A percentile compares a stretch with the other conserved stretches of the same genome.
Evolutionary conservation across 2,329 filamentous ascomycete species (phyloP).

Genomic region (Thyridium curvatum): DNA sequence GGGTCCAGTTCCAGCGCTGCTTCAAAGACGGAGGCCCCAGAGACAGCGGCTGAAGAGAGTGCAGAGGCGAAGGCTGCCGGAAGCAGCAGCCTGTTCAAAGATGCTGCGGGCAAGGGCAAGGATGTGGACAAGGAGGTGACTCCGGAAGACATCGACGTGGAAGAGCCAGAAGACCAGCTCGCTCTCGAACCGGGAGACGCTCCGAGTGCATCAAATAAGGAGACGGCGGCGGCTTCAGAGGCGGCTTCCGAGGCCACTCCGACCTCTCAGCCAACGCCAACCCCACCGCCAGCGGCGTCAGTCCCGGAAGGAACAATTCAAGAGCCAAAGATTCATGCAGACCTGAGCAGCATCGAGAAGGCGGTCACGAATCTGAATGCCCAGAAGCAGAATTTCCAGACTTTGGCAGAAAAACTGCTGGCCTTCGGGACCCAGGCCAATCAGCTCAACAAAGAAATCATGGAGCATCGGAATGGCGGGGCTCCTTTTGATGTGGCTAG

Average conservation of each 20-base stretch:
- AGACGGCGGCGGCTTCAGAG: slow-evolving; percentile 7
- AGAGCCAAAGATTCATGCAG: too few relatives aligned
- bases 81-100: slow-evolving; percentile 13
- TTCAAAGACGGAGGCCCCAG: neutral
- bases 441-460: slow-evolving; percentile 21
- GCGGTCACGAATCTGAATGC: slow-evolving; percentile 15
- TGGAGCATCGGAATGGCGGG: slow-evolving; percentile 15
- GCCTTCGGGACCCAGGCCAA: slow-evolving; percentile 21
- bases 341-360: slow-evolving; percentile 6
- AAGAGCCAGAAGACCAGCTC: slow-evolving; percentile 32
- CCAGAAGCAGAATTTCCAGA: slow-evolving; percentile 25
- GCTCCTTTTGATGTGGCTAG: slow-evolving; percentile 8
- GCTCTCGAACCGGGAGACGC: slow-evolving; percentile 18
- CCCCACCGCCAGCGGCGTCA: neutral
- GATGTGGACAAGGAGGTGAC: slow-evolving; percentile 18
- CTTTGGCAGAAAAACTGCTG: slow-evolving; percentile 23
- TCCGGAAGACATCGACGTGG: slow-evolving; percentile 46
- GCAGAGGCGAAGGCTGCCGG: too few relatives aligned
- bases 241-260: slow-evolving; percentile 5
- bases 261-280: slow-evolving; percentile 1
- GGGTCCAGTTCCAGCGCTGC: slow-evolving; percentile 3
- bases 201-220: slow-evolving; percentile 3
- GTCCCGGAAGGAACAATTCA: too few relatives aligned
- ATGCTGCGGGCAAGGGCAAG: slow-evolving; percentile 11
- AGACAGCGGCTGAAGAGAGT: neutral